phyloP scores from a whole-genome alignment of 805 yeast genomes.

The Debaryomyces castellii region DNA sequence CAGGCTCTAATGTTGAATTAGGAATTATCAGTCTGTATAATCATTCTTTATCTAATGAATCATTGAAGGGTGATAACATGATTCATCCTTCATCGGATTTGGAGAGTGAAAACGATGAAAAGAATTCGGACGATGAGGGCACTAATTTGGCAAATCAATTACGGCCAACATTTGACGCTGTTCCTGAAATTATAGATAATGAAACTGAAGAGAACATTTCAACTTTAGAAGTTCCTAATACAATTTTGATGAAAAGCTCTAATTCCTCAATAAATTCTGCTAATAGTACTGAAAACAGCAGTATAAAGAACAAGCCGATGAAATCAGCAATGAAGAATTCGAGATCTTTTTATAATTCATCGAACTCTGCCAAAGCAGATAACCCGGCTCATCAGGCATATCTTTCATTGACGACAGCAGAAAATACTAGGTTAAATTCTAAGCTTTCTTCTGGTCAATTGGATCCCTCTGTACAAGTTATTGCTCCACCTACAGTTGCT shows the following conservation, averaged over 20 bases:
- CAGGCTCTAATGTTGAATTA: conserved; percentile 12
- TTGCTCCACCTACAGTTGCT: conserved; percentile 5
- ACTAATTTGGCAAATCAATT: conserved; percentile 21
- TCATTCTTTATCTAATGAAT: conserved; percentile 20
- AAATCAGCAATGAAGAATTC: conserved; percentile 53
- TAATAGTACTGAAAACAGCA: not conserved
- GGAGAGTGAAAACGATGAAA: conserved; percentile 25
- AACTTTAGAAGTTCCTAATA: conserved; percentile 3
- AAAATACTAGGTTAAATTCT: conserved; percentile 74
- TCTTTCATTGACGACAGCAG: conserved; percentile 70
- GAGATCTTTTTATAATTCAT: conserved; percentile 17
- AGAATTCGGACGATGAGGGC: conserved; percentile 20
- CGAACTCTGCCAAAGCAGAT: conserved; percentile 2
- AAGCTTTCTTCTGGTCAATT: conserved; percentile 46
- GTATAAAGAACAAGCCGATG: conserved; percentile 29
- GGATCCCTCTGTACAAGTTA: not conserved
- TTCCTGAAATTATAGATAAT: conserved; percentile 25
- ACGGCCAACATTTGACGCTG: conserved; percentile 31
- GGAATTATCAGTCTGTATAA: conserved; percentile 20
- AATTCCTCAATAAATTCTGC: conserved; percentile 30
- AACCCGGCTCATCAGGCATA: conserved; percentile 63
- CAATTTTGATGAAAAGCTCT: conserved; percentile 13
- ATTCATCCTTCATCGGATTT: conserved; percentile 4
- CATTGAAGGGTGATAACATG: conserved; percentile 9
- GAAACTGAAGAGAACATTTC: conserved; percentile 1